A percentile compares a stretch with the other conserved stretches of the same genome.
Conservation (phyloP, 2,329 filamentous ascomycete species). For the Colletotrichum sp. region DNA sequence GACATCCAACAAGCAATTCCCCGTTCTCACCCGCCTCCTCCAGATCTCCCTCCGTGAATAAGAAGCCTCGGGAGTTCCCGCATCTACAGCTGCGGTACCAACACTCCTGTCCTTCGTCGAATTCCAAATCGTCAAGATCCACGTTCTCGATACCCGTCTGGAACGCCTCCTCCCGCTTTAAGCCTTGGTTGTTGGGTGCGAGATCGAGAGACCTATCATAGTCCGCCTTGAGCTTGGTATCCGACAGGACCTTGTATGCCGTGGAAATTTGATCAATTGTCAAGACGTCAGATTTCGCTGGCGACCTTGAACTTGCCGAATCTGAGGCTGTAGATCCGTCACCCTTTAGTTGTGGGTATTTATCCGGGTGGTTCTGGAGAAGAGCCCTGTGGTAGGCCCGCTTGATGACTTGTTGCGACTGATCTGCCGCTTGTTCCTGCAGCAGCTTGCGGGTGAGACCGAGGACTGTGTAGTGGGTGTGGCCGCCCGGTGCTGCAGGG, state of each 20-base stretch:
- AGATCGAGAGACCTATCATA: slow-evolving; percentile 59
- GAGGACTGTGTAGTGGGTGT: slow-evolving; percentile 67
- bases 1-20: slow-evolving; percentile 68
- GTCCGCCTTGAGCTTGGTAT: slow-evolving; percentile 49
- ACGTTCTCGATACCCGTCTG: slow-evolving; percentile 67
- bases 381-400: slow-evolving; percentile 69
- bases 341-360: slow-evolving; percentile 33
- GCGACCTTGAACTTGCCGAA: slow-evolving; percentile 13
- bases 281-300: slow-evolving; percentile 32
- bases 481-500: slow-evolving; percentile 27
- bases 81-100: slow-evolving; percentile 69
- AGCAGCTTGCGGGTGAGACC: slow-evolving; percentile 56
- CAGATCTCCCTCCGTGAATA: slow-evolving; percentile 63
- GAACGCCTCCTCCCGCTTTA: slow-evolving; percentile 37
- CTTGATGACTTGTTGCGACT: slow-evolving; percentile 57
- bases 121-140: slow-evolving; percentile 69
- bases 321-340: not conserved
- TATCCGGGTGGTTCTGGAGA: slow-evolving; percentile 71
- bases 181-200: slow-evolving; percentile 28
- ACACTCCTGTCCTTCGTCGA: slow-evolving; percentile 47
- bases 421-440: slow-evolving; percentile 38
- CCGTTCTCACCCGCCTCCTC: slow-evolving; percentile 63
- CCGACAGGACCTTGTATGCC: slow-evolving; percentile 63
- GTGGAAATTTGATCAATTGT: slow-evolving; percentile 69
- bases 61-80: slow-evolving; percentile 66